Percentiles rank a stretch among this genome's conserved stretches.
Conservation (phyloP, 768 basidiomycete genomes). For the Psilocybe azurescens region DNA sequence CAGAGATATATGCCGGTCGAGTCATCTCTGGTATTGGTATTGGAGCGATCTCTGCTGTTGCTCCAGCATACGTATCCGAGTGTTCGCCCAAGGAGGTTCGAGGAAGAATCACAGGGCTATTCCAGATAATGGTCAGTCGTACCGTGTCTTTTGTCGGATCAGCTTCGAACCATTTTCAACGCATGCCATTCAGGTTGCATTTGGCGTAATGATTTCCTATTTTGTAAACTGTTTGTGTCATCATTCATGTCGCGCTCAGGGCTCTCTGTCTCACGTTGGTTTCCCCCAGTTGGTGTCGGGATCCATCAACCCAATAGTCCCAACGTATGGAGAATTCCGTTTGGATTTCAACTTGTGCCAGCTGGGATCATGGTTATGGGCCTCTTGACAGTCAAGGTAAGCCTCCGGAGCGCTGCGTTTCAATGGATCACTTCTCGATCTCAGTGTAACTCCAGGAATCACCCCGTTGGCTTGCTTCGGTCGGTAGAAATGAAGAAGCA, state of each 20-base stretch:
- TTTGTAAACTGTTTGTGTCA: conserved; percentile 73
- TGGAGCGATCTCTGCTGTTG: conserved; percentile 82
- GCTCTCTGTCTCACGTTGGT: neutral
- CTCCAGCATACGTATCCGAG: conserved; percentile 87
- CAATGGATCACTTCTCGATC: neutral
- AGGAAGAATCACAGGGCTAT: conserved; percentile 83
- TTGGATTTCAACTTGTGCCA: conserved; percentile 77
- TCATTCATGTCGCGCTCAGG: neutral
- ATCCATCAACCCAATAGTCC: conserved; percentile 52
- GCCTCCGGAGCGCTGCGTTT: neutral
- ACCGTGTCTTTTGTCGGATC: neutral
- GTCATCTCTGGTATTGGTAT: conserved; percentile 83
- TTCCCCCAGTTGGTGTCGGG: conserved; percentile 58
- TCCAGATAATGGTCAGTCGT: conserved; percentile 76
- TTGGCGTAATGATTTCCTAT: conserved; percentile 86
- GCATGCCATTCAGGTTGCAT: conserved; percentile 51
- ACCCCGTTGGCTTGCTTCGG: conserved; percentile 76
- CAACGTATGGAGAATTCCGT: conserved; percentile 72
- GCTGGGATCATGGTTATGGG: conserved; percentile 74
- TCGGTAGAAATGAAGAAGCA: conserved; percentile 59
- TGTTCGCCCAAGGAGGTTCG: conserved; percentile 88
- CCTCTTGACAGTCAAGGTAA: conserved; percentile 66
- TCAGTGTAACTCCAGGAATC: conserved; percentile 54
- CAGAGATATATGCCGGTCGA: conserved; percentile 81
- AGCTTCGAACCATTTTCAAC: neutral